Evolutionary conservation across 306 rosid species (phyloP).

Genomic region (Arachis hypogaea): DNA sequence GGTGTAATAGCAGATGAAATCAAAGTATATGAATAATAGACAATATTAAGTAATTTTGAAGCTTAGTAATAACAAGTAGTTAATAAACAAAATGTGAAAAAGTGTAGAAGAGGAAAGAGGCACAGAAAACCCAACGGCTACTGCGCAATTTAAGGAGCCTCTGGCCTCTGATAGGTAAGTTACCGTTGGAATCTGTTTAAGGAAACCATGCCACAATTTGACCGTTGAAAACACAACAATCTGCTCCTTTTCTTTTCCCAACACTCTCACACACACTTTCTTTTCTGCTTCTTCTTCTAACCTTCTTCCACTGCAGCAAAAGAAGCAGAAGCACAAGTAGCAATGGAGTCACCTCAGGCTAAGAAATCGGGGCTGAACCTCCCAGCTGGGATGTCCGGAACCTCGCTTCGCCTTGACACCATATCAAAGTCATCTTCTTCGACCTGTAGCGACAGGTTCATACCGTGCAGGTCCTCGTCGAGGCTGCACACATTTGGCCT

Average conservation of each 20-base stretch:
- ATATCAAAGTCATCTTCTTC: slow-evolving; percentile 56
- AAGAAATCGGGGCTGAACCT: slow-evolving; percentile 71
- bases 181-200: neutral
- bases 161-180: neutral
- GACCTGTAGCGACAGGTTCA: slow-evolving; percentile 88
- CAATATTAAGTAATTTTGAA: no score
- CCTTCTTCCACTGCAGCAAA: neutral
- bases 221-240: neutral
- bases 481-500: slow-evolving; percentile 91
- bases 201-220: neutral
- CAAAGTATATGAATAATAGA: no score
- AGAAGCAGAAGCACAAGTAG: neutral
- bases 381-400: slow-evolving; percentile 87
- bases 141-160: neutral
- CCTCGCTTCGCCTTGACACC: slow-evolving; percentile 70
- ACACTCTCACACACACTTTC: neutral
- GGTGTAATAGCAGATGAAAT: neutral
- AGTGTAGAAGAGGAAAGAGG: neutral
- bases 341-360: slow-evolving; percentile 73
- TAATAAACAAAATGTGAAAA: neutral
- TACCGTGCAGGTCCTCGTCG: slow-evolving; percentile 93
- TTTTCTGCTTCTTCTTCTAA: neutral
- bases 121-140: neutral
- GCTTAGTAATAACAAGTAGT: neutral
- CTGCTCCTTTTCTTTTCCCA: neutral